Evolutionary conservation across 169 alveolate species (phyloP).

Genomic region (Cryptosporidium muris): DNA sequence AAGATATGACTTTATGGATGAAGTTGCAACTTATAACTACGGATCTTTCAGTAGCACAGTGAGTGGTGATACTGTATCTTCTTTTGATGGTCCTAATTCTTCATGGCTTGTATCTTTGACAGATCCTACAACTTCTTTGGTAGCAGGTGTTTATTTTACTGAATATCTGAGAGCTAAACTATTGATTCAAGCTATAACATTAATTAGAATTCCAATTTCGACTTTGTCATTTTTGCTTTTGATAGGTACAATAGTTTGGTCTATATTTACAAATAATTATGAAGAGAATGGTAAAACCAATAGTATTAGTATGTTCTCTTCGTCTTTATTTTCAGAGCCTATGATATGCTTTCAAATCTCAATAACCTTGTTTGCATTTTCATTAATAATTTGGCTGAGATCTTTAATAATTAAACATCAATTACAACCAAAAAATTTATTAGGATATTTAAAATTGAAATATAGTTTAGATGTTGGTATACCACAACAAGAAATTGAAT

Average conservation of each 20-base stretch:
- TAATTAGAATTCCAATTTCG: constrained; percentile 61
- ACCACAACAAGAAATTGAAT: constrained; percentile 68
- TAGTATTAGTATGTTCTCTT: constrained; percentile 3
- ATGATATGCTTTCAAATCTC: constrained; percentile 61
- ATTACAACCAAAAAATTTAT: constrained; percentile 49
- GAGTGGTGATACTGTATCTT: constrained; percentile 24
- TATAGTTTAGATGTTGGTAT: constrained; percentile 67
- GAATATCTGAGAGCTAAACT: constrained; percentile 57
- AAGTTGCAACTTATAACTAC: constrained; percentile 63
- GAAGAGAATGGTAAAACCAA: constrained; percentile 14
- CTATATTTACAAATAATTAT: constrained; percentile 24
- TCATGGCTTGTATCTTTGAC: constrained; percentile 61
- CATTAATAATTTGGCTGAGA: constrained; percentile 48
- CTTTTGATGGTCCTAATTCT: constrained; percentile 16
- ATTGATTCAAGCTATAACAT: constrained; percentile 61
- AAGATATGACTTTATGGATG: constrained; percentile 68
- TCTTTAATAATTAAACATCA: constrained; percentile 43
- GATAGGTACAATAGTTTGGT: constrained; percentile 20
- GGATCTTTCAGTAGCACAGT: constrained; percentile 50
- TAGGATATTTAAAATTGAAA: constrained; percentile 60
- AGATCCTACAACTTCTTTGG: constrained; percentile 56
- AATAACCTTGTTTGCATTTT: constrained; percentile 26
- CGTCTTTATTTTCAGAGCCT: constrained; percentile 28
- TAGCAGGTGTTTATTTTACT: constrained; percentile 67
- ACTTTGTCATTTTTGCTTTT: constrained; percentile 25